These are phyloP conservation scores for Auriscalpium microsporum DNA, from an alignment of 768 basidiomycete species.

Conservation along the genomic window DNA sequence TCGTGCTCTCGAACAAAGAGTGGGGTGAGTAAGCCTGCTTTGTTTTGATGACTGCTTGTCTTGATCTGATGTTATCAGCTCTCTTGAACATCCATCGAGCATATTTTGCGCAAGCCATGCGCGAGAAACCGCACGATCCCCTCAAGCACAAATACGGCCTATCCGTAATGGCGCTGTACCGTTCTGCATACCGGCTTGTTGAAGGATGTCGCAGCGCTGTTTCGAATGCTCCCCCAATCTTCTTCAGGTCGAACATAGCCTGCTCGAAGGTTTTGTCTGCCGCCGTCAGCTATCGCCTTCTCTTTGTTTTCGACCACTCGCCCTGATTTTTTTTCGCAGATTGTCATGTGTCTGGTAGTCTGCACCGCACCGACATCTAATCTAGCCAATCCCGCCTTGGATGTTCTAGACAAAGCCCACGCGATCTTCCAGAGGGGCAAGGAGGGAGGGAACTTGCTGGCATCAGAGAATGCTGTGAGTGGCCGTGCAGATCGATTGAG, in stretches of 20 bases:
- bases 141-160: conserved; percentile 55
- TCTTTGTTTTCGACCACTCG: background rate
- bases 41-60: conserved; percentile 11
- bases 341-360: conserved; percentile 30
- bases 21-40: conserved; percentile 16
- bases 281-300: conserved; percentile 36
- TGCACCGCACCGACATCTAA: conserved; percentile 29
- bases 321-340: conserved; percentile 26
- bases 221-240: conserved; percentile 27
- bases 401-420: conserved; percentile 26
- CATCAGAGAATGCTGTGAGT: conserved; percentile 17
- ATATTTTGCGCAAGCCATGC: conserved; percentile 60
- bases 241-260: conserved; percentile 39
- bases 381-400: conserved; percentile 27
- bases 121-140: conserved; percentile 48
- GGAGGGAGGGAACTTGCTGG: conserved; percentile 17
- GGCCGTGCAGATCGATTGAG: no score
- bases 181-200: conserved; percentile 61
- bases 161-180: conserved; percentile 65
- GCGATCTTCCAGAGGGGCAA: conserved; percentile 24
- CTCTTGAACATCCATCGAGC: conserved; percentile 58
- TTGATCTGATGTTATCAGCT: conserved; percentile 26
- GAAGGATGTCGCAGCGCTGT: conserved; percentile 39
- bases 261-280: conserved; percentile 65
- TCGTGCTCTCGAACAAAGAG: conserved; percentile 20